phyloP scores from a whole-genome alignment of 1,284 basidiomycete species.

The Coniophora puteana region DNA sequence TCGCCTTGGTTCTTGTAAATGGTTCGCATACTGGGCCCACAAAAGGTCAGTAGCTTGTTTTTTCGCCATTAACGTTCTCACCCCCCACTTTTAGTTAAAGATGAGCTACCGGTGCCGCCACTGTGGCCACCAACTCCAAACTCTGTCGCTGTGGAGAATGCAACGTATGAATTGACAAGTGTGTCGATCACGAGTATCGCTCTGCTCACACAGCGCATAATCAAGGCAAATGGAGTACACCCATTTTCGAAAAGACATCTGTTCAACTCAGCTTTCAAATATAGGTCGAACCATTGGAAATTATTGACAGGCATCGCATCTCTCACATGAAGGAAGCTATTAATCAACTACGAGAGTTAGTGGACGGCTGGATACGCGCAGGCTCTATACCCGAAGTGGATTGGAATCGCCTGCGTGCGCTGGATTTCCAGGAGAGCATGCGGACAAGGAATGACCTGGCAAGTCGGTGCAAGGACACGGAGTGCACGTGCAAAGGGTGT shows the following conservation, averaged over 20 bases:
- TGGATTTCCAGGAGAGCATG: constrained; percentile 91
- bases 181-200: constrained; percentile 77
- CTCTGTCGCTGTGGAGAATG: constrained; percentile 44
- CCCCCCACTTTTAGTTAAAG: constrained; percentile 47
- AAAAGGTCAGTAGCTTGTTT: too few relatives aligned
- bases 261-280: constrained; percentile 8
- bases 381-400: constrained; percentile 70
- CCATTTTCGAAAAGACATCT: neutral
- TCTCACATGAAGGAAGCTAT: constrained; percentile 56
- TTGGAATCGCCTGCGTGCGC: constrained; percentile 78
- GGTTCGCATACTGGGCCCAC: too few relatives aligned
- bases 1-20: constrained; percentile 75
- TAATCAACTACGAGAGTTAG: constrained; percentile 42
- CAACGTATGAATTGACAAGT: constrained; percentile 67
- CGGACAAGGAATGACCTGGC: constrained; percentile 54
- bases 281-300: constrained; percentile 70
- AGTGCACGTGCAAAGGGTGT: constrained; percentile 58
- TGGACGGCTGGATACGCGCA: constrained; percentile 51
- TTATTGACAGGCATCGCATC: constrained; percentile 64
- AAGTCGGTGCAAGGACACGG: constrained; percentile 38
- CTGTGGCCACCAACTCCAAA: constrained; percentile 65
- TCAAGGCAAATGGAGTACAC: constrained; percentile 63
- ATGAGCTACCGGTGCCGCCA: constrained; percentile 63
- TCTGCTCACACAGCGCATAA: constrained; percentile 64
- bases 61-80: too few relatives aligned